A percentile compares a stretch with the other conserved stretches of the same genome.
phyloP scores from a whole-genome alignment of 225 moss, liverwort and hornwort genomes.

The Sphagnum contortum region DNA sequence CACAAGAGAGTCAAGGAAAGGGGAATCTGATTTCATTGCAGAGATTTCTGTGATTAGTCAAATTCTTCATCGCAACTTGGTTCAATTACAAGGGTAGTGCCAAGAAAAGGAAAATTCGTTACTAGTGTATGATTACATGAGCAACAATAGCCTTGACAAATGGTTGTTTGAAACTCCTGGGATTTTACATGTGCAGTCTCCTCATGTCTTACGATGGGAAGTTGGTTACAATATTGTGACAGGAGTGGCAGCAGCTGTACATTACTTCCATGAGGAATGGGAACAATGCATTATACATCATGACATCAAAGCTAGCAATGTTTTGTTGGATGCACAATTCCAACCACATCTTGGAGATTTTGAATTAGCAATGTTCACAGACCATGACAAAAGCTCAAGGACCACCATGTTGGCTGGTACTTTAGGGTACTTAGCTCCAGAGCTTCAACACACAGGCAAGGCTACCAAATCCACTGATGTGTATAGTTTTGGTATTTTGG shows the following conservation, averaged over 20 bases:
- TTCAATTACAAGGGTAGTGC: slow-evolving; percentile 36
- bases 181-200: not conserved
- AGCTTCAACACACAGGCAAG: slow-evolving; percentile 46
- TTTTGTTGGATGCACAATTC: slow-evolving; percentile 42
- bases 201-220: not conserved
- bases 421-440: slow-evolving; percentile 66
- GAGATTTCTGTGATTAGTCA: slow-evolving; percentile 21
- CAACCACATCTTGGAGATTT: slow-evolving; percentile 62
- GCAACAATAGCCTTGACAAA: slow-evolving; percentile 28
- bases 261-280: slow-evolving; percentile 65
- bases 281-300: slow-evolving; percentile 64
- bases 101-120: slow-evolving; percentile 24
- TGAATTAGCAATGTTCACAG: slow-evolving; percentile 39
- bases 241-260: slow-evolving; percentile 50
- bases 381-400: slow-evolving; percentile 41
- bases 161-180: slow-evolving; percentile 1
- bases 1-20: slow-evolving; percentile 13
- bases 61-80: slow-evolving; percentile 38
- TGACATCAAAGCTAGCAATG: slow-evolving; percentile 65
- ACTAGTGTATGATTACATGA: slow-evolving; percentile 29
- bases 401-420: slow-evolving; percentile 72
- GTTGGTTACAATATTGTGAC: slow-evolving; percentile 26
- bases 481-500: slow-evolving; percentile 54
- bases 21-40: slow-evolving; percentile 20
- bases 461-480: slow-evolving; percentile 60